Base-by-base conservation (phyloP, 73 alveolate genomes). In the Tetrahymena thermophila region DNA sequence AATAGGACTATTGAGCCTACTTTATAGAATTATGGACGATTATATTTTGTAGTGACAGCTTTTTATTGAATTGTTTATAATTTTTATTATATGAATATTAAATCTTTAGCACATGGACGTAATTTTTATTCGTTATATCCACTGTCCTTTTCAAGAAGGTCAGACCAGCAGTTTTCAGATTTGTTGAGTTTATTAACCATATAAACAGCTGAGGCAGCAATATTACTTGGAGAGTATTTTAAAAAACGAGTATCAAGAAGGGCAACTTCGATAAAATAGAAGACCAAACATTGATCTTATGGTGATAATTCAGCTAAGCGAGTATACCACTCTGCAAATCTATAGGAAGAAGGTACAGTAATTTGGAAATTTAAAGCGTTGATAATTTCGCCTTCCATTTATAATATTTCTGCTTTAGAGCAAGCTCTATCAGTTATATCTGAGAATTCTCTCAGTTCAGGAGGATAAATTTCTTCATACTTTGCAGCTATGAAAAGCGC, bases 401-500 rank as follows among this genome's bases (percentile, higher is more conserved):
- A 94, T 28, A 97, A 93, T 7, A 97, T 97, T 89, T 97, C 98
- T 56, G 93, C 85, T 89, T 96, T 97, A 0, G 96, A 94, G 85
- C 97, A 97, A 35, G 98, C 99, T 94, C 97, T 96, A 93, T 97
- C 98, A 25, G 98, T 97, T 34, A 96, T 96, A 83, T 97, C 96
- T 19, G 96, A 96, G 89, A 96, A 97, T 85, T 97, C 98, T 56
- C 96, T 97, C 84, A 96, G 94, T 95, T 97, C 97, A 43, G 99
- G 99, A 84, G 97, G 97, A 94, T 97, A 97, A 17, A 96, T 97
- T 94, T 97, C 99, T 93, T 97, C 99, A 85, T 97, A 98, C 57
- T 97, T 97, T 23, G 98, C 96, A n/a, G 99, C 98, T 34, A 97
- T 97, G 97, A 96, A 96, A 94, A 97, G 95, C 35, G 99, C 98